These are phyloP conservation scores for Phoma sp. DNA, from an alignment of 2,329 filamentous ascomycete genomes.

Conservation along the genomic window DNA sequence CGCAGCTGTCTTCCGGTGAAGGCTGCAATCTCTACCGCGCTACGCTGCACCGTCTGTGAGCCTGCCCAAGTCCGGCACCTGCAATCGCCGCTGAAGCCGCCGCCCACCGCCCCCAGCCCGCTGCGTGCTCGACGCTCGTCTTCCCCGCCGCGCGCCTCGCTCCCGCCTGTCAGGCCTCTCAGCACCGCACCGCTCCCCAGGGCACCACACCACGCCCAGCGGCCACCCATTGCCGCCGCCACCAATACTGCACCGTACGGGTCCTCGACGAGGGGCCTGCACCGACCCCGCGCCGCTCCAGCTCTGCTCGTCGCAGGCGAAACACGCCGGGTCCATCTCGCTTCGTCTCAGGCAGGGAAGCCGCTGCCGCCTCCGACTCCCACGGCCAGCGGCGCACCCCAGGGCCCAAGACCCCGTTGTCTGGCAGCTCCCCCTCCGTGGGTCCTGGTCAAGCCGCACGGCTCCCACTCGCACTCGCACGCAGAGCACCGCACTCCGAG, in stretches of 20 bases:
- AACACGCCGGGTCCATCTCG: constrained; percentile 46
- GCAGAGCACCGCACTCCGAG: neutral
- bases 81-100: neutral
- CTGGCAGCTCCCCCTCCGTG: neutral
- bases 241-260: no score
- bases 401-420: neutral
- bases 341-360: constrained; percentile 46
- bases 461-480: constrained; percentile 1
- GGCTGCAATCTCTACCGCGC: neutral
- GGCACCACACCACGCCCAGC: neutral
- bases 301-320: constrained; percentile 19
- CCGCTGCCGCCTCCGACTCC: neutral
- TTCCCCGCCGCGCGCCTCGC: constrained; percentile 8
- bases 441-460: constrained; percentile 31
- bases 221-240: neutral
- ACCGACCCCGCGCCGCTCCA: constrained; percentile 28
- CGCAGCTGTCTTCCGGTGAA: neutral
- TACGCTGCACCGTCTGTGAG: no score
- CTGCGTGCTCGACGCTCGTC: neutral
- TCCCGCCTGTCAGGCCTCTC: constrained; percentile 4
- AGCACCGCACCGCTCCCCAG: neutral
- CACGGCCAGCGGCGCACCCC: neutral
- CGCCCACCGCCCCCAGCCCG: neutral
- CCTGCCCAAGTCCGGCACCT: no score
- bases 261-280: constrained; percentile 1